Evolutionary conservation across 2,329 filamentous ascomycete species (phyloP), one percentile per base, ranked within the genome.

Genomic region (Aspergillus aculeatus): DNA sequence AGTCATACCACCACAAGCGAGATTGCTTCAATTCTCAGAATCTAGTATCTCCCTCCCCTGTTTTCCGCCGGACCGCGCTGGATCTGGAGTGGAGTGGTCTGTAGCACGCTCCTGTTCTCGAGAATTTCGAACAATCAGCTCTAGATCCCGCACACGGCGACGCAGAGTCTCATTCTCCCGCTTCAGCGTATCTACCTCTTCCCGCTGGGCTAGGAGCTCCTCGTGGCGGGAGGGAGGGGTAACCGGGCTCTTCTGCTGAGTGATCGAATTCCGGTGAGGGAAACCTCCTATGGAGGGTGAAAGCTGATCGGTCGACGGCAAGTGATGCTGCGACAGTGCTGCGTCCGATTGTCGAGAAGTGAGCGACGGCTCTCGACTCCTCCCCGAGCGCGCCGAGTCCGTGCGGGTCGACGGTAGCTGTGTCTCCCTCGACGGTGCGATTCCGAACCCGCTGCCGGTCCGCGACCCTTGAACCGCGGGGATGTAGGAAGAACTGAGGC

Each of bases 401-500:
- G 69, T 62, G n/a, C 70, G 68, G 23, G 72, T 68, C 29, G 72
- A 69, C 12, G 71, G 64, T n/a, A 69, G 56, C 44, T 65, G 65
- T 21, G 61, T 65, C 16, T 80, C 78, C 53, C 79, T 73, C 14
- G 77, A 75, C 3, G 78, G 78, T 10, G 77, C 75, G 53, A 81
- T 79, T 16, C 77, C 78, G 4, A 74, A 73, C 16, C 79, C 72
- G 44, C 74, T 75, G 48, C 68, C 74, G 31, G 74, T 64, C 57
- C 73, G 63, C 16, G 71, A 69, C n/a, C 69, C 69, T 59, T 71
- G 76, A 35, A 69, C 71, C 48, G 69, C 68, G 53, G 76, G 69
- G 56, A 77, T 75, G 49, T 79, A 75, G 16, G 79, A 74, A 10
- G 78, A 73, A 31, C 82, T 83, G 14, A 85, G 76, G 61, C 80